Evolutionary conservation across 306 rosid genomes (phyloP), one percentile per base, ranked within the genome.

Genomic region (Castanea sativa): DNA sequence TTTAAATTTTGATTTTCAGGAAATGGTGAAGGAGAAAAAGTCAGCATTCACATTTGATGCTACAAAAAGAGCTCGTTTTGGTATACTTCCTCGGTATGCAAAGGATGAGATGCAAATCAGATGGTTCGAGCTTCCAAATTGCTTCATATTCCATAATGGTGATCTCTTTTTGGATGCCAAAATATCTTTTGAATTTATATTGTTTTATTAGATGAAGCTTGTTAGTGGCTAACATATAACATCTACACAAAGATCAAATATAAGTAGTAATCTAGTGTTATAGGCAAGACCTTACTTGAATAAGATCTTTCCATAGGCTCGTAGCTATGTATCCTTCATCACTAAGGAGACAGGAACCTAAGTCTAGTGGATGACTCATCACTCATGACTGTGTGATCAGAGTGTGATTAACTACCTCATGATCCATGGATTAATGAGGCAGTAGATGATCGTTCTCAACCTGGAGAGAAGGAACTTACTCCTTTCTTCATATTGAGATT

Each of bases 81-180:
- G 97, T 67, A 83, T 95, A 67, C 97, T 95, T 76, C 99, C 97
- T 21, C 91, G 97, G 41, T 92, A 95, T 89, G 97, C 97, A 49
- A 91, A 86, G 88, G 90, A 95, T 72, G 99, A 95, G 52, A 81
- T 85, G 82, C 86, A 76, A 35, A 92, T 95, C 32, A 89, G 89
- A 88, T 95, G 99, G 97, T 95, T 95, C 73, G 97, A 95, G 89
- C 91, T 95, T 80, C 99, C 99, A 69, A 95, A 91, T 87, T 92
- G 99, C 90, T 95, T 92, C 92, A 91, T 89, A 76, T 95, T 95
- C 77, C 99, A 95, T 80, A 95, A 95, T 84, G 99, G 99, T 95
- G 76, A 58, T 29, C 29, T 73, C 79, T 71, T 60, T 74, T 3
- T 55, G 56, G 76, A 21, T 68, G 69, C 71, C 73, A 33, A 2